phyloP scores from a whole-genome alignment of 2,329 filamentous ascomycete species.

The Huntiella abstrusa region DNA sequence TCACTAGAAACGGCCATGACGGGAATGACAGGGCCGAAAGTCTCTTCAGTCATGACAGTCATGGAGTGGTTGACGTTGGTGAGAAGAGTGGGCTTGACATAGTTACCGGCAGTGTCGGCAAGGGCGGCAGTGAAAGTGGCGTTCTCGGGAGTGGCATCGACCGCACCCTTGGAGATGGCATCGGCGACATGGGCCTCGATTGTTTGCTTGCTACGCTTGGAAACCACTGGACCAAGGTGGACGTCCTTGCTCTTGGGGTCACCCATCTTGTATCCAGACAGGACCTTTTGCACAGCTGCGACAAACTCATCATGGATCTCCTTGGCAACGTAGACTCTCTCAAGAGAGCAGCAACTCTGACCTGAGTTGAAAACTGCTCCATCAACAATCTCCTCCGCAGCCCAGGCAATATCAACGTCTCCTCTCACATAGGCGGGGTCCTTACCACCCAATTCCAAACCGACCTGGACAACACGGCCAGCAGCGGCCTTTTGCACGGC shows the following conservation, averaged over 20 bases:
- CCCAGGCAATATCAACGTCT: conserved; percentile 81
- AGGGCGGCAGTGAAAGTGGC: conserved; percentile 41
- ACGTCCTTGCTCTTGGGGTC: conserved; percentile 65
- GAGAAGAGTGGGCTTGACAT: conserved; percentile 68
- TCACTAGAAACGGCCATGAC: conserved; percentile 73
- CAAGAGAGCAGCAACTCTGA: conserved; percentile 90
- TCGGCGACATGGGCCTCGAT: conserved; percentile 69
- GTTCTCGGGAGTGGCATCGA: conserved; percentile 68
- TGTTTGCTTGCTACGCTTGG: conserved; percentile 53
- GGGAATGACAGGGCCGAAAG: conserved; percentile 82
- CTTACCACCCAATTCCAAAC: conserved; percentile 84
- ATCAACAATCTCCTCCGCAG: conserved; percentile 84
- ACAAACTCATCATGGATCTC: conserved; percentile 72
- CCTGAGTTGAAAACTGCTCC: conserved; percentile 95
- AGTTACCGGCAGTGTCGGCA: conserved; percentile 42
- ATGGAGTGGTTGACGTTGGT: conserved; percentile 64
- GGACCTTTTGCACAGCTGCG: conserved; percentile 56
- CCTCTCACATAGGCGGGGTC: conserved; percentile 76
- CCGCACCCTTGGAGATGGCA: conserved; percentile 66
- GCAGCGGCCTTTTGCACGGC: conserved; percentile 71
- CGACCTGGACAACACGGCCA: conserved; percentile 68
- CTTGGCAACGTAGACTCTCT: conserved; percentile 79
- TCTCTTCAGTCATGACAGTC: conserved; percentile 83
- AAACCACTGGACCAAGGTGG: conserved; percentile 77
- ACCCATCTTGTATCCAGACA: conserved; percentile 70